A percentile compares a stretch with the other conserved stretches of the same genome.
phyloP scores from a whole-genome alignment of 306 rosid genomes.

The Erythrophleum fordii region DNA sequence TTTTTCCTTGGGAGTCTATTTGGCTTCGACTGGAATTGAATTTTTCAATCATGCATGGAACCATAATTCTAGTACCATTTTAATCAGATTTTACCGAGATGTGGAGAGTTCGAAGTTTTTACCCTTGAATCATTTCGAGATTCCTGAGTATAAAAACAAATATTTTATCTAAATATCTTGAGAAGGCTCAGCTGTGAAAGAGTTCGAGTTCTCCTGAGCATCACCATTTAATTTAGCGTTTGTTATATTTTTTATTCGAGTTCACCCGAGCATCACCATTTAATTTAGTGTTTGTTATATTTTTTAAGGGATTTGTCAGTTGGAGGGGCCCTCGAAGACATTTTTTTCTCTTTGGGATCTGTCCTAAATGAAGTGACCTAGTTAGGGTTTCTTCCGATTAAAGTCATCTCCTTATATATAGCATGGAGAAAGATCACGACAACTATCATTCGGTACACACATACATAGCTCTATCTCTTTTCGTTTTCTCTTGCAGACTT shows the following conservation, averaged over 20 bases:
- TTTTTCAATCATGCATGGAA: too few relatives aligned
- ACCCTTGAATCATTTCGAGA: not conserved
- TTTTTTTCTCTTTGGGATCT: slow-evolving; percentile 34
- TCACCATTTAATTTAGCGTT: not conserved
- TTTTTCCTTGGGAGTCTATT: too few relatives aligned
- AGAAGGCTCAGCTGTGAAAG: not conserved
- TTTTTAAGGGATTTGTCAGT: slow-evolving; percentile 28
- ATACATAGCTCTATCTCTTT: not conserved
- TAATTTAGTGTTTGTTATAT: slow-evolving; percentile 3
- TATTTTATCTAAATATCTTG: not conserved
- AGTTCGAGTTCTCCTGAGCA: not conserved
- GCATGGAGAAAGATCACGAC: slow-evolving; percentile 76
- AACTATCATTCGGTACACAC: slow-evolving; percentile 62
- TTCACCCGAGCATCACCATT: not conserved
- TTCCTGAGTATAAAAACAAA: not conserved
- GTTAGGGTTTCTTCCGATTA: slow-evolving; percentile 46
- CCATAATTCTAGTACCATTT: too few relatives aligned
- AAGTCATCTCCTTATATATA: slow-evolving; percentile 43
- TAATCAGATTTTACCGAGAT: not conserved
- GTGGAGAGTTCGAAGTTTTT: too few relatives aligned
- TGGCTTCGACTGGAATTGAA: too few relatives aligned
- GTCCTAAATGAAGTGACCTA: slow-evolving; percentile 39
- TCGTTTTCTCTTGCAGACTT: not conserved
- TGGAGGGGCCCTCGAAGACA: slow-evolving; percentile 47
- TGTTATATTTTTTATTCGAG: not conserved